Conservation (phyloP, 2,329 filamentous ascomycete genomes). For the Exophiala sp. region DNA sequence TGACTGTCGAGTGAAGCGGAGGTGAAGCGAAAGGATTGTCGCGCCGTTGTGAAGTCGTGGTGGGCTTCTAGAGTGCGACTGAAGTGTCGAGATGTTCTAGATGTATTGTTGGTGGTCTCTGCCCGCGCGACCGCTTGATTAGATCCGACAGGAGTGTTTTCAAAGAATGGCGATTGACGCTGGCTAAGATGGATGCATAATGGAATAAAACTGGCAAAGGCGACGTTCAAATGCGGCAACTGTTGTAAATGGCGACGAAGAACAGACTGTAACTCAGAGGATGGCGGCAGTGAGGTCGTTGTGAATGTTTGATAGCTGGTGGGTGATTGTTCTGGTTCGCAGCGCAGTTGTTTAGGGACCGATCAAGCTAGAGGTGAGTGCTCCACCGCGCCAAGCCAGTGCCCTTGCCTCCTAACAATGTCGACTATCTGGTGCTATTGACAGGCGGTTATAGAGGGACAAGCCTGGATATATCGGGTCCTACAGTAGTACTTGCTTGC, state of each 20-base stretch:
- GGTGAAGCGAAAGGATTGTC: background rate
- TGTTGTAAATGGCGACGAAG: slow-evolving; percentile 6
- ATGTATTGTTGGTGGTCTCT: slow-evolving; percentile 14
- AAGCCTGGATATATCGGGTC: background rate
- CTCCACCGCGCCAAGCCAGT: background rate
- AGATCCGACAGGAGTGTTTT: background rate
- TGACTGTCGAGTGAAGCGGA: slow-evolving; percentile 4
- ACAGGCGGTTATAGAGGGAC: too few species aligned
- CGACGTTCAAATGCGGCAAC: background rate
- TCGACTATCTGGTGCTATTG: too few species aligned
- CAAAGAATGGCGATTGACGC: background rate
- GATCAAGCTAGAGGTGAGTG: background rate
- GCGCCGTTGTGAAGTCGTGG: background rate
- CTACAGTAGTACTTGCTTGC: background rate
- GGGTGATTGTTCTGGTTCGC: too few species aligned
- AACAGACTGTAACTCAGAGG: background rate
- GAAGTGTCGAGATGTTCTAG: background rate
- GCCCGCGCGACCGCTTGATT: slow-evolving; percentile 19
- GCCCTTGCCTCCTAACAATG: too few species aligned
- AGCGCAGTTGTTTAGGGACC: background rate
- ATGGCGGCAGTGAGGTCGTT: background rate
- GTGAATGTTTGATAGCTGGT: too few species aligned
- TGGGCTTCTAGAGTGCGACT: background rate
- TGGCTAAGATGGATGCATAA: background rate
- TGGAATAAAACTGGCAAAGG: background rate